Evolutionary conservation across 2,329 filamentous ascomycete species (phyloP).

Genomic region (Alternaria ethzedia): DNA sequence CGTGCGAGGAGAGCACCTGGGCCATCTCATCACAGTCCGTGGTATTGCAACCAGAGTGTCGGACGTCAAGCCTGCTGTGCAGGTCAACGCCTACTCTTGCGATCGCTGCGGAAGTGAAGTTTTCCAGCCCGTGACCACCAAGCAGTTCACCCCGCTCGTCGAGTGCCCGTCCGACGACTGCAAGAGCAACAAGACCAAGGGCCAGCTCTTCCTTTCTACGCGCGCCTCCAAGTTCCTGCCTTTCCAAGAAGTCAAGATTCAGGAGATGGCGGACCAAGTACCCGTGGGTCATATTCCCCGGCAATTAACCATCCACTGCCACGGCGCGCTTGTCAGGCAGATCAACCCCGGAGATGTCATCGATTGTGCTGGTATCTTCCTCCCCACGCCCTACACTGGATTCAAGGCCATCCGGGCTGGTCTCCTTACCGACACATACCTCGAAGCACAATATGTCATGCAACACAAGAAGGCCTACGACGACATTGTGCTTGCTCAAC

Average conservation of each 20-base stretch:
- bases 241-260: slow-evolving; percentile 98
- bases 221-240: slow-evolving; percentile 95
- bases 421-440: slow-evolving; percentile 94
- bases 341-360: slow-evolving; percentile 94
- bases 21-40: slow-evolving; percentile 89
- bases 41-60: slow-evolving; percentile 95
- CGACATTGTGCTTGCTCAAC: slow-evolving; percentile 82
- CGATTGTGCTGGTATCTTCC: slow-evolving; percentile 92
- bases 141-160: slow-evolving; percentile 85
- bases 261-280: slow-evolving; percentile 99
- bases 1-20: slow-evolving; percentile 90
- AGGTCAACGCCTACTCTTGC: slow-evolving; percentile 97
- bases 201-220: slow-evolving; percentile 92
- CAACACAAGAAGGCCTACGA: slow-evolving; percentile 99
- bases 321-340: slow-evolving; percentile 82
- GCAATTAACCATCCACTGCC: slow-evolving; percentile 86
- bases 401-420: slow-evolving; percentile 97
- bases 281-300: slow-evolving; percentile 97
- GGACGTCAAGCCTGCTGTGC: slow-evolving; percentile 96
- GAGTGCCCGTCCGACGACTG: slow-evolving; percentile 92
- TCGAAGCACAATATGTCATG: slow-evolving; percentile 90
- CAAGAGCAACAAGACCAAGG: slow-evolving; percentile 86
- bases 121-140: slow-evolving; percentile 92
- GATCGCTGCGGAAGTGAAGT: slow-evolving; percentile 96
- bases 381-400: slow-evolving; percentile 97